Conservation (phyloP, 176 grass and related monocot species). For the Eragrostis nindensis region DNA sequence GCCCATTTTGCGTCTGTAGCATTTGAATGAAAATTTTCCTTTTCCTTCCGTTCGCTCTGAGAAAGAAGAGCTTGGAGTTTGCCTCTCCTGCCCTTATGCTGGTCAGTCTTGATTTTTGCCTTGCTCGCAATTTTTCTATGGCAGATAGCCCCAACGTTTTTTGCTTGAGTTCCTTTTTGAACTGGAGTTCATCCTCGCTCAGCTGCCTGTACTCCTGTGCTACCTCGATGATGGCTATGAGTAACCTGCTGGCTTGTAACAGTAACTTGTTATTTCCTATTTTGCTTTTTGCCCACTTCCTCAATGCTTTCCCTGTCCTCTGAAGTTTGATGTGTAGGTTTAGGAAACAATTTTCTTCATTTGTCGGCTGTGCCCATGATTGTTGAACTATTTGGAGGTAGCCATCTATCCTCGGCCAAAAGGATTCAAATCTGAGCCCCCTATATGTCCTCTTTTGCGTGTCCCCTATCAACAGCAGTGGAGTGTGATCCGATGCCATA, state of each 20-base stretch:
- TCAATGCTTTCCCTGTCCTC: too few relatives aligned
- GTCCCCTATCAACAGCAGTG: too few relatives aligned
- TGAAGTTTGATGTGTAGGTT: background rate
- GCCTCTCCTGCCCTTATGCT: background rate
- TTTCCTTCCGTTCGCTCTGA: background rate
- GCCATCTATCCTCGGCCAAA: background rate
- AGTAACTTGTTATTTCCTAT: too few relatives aligned
- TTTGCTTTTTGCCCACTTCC: too few relatives aligned
- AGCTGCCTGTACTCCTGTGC: background rate
- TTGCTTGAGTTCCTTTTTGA: background rate
- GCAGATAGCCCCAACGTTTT: background rate
- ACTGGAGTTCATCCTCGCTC: background rate
- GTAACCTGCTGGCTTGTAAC: too few relatives aligned
- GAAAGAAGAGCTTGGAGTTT: background rate
- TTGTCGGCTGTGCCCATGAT: background rate
- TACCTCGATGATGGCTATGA: background rate
- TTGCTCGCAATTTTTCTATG: background rate
- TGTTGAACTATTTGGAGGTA: background rate
- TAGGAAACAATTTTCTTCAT: background rate
- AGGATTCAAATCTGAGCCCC: background rate
- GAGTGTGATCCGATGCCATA: too few relatives aligned
- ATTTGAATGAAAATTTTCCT: background rate
- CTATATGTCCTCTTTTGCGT: too few relatives aligned
- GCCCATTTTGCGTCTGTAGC: fast-evolving
- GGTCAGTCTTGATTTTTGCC: fast-evolving